Evolutionary conservation across 495 filamentous ascomycete genomes (phyloP).

Genomic region (Lepidopterella palustris): DNA sequence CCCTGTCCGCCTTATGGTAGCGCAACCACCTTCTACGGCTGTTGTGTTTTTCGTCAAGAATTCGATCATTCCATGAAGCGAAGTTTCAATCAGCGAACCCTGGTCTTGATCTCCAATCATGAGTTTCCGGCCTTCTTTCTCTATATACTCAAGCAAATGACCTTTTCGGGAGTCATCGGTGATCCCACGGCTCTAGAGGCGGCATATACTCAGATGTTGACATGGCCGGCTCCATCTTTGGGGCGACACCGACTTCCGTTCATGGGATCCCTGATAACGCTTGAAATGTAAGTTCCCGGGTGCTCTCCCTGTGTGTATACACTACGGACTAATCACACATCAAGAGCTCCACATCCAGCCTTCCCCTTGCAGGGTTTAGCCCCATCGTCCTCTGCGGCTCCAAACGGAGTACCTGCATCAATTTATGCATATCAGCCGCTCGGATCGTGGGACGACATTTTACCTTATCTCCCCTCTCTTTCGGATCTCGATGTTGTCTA

Average conservation of each 20-base stretch:
- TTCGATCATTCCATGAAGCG: slow-evolving; percentile 31
- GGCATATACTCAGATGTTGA: slow-evolving; percentile 27
- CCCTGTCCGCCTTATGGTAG: slow-evolving; percentile 30
- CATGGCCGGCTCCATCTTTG: slow-evolving; percentile 30
- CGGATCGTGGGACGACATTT: slow-evolving; percentile 28
- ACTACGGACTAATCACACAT: neutral
- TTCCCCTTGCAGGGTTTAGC: slow-evolving; percentile 34
- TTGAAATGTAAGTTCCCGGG: slow-evolving; percentile 29
- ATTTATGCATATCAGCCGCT: slow-evolving; percentile 33
- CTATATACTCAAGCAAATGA: slow-evolving; percentile 28
- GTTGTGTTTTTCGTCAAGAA: slow-evolving; percentile 34
- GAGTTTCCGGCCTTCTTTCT: slow-evolving; percentile 31
- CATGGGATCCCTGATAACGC: slow-evolving; percentile 26
- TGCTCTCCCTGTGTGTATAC: neutral
- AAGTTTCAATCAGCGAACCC: slow-evolving; percentile 32
- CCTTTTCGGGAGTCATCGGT: slow-evolving; percentile 23
- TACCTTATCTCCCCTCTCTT: slow-evolving; percentile 29
- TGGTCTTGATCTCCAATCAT: slow-evolving; percentile 32
- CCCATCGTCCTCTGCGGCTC: slow-evolving; percentile 12
- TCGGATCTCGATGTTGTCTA: slow-evolving; percentile 32
- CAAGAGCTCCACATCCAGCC: slow-evolving; percentile 28
- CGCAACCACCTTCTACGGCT: slow-evolving; percentile 22
- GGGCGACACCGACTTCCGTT: slow-evolving; percentile 32
- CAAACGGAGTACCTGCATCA: slow-evolving; percentile 6
- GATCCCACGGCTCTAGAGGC: slow-evolving; percentile 29